Percentiles rank a stretch among this genome's conserved stretches.
phyloP scores from a whole-genome alignment of 129 eudicot genomes.

The Tagetes patula region DNA sequence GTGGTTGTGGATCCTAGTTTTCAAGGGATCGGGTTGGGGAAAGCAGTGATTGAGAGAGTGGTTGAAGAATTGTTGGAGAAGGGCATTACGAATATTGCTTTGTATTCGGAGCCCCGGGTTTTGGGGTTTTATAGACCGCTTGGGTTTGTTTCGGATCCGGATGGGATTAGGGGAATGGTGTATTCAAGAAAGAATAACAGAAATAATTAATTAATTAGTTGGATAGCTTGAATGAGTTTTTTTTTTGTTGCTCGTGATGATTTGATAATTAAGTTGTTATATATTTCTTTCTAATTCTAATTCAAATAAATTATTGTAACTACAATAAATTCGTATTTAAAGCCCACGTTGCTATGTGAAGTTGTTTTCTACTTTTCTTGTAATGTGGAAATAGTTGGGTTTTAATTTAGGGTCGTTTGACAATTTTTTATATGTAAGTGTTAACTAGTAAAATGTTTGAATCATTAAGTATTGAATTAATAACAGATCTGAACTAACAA shows the following conservation, averaged over 20 bases:
- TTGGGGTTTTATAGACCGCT: conserved; percentile 76
- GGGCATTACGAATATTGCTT: conserved; percentile 81
- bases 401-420: no score
- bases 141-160: conserved; percentile 85
- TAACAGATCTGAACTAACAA: no score
- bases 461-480: no score
- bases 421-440: no score
- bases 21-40: conserved; percentile 90
- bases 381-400: no score
- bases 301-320: background rate
- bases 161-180: conserved; percentile 89
- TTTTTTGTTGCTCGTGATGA: background rate
- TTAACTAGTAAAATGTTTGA: no score
- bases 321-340: no score
- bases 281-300: background rate
- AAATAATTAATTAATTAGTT: background rate
- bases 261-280: background rate
- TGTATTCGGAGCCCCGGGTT: conserved; percentile 96
- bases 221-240: background rate
- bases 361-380: no score
- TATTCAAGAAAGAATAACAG: conserved; percentile 61
- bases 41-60: conserved; percentile 89
- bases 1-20: conserved; percentile 97
- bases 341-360: no score
- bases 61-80: conserved; percentile 55